Evolutionary conservation across 1,139 yeast genomes (phyloP).

Genomic region (Saccharomyces hybrid): DNA sequence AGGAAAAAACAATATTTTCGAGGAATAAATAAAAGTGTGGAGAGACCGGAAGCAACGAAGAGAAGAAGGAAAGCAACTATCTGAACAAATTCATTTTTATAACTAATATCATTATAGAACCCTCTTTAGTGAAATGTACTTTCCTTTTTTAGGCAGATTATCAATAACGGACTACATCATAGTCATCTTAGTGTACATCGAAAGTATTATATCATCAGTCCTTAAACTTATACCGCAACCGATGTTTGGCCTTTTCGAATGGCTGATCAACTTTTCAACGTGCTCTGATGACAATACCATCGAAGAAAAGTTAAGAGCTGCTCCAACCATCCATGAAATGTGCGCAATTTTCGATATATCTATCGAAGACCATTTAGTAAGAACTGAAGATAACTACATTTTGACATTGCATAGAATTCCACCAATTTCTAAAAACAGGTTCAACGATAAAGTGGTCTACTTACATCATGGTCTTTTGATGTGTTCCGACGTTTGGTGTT

Average conservation of each 20-base stretch:
- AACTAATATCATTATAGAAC: not conserved
- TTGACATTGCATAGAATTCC: conserved; percentile 47
- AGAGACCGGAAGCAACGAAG: not conserved
- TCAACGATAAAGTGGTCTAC: conserved; percentile 49
- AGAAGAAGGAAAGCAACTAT: not conserved
- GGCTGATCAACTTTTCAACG: conserved; percentile 17
- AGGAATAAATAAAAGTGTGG: not conserved
- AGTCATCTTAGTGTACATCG: conserved; percentile 31
- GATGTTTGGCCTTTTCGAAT: conserved; percentile 19
- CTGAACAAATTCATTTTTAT: not conserved
- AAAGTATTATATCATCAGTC: conserved; percentile 29
- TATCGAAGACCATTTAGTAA: conserved; percentile 54
- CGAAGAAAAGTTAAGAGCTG: conserved; percentile 32
- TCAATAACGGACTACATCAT: conserved; percentile 33
- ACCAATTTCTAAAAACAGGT: conserved; percentile 32
- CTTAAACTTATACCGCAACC: conserved; percentile 28
- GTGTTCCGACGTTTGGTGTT: conserved; percentile 87
- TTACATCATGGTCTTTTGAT: conserved; percentile 87
- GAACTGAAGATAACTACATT: conserved; percentile 47
- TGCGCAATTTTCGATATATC: conserved; percentile 55
- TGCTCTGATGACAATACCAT: conserved; percentile 26
- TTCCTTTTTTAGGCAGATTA: conserved; percentile 16
- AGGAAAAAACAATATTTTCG: not conserved
- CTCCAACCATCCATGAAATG: conserved; percentile 55
- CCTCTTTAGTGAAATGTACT: not conserved